Conservation (phyloP, 805 yeast species). For the Lachancea lanzarotensis region DNA sequence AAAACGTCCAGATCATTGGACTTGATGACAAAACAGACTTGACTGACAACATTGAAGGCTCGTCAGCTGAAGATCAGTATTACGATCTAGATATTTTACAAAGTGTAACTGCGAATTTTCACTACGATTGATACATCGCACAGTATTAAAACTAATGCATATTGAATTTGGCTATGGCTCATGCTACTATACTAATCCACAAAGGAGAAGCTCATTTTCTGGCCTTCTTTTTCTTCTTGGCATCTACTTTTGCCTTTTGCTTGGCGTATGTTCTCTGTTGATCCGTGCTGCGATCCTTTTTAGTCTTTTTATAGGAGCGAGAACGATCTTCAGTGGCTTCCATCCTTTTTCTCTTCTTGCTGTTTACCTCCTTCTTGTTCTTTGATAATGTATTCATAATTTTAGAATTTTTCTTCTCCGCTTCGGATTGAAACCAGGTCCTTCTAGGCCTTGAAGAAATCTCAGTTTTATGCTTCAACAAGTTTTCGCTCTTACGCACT, state of each 20-base stretch:
- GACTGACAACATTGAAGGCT: conserved; percentile 8
- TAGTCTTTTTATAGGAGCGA: conserved; percentile 75
- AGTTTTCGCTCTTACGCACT: conserved; percentile 73
- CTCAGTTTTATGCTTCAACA: conserved; percentile 73
- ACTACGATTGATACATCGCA: conserved; percentile 19
- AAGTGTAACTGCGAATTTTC: conserved; percentile 20
- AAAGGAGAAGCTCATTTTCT: conserved; percentile 9
- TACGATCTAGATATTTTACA: conserved; percentile 24
- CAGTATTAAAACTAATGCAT: not conserved
- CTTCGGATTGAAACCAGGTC: conserved; percentile 82
- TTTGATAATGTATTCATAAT: conserved; percentile 36
- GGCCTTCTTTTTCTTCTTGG: conserved; percentile 27
- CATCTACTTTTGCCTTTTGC: conserved; percentile 24
- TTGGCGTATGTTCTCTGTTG: conserved; percentile 38
- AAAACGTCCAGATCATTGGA: conserved; percentile 43
- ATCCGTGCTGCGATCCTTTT: conserved; percentile 54
- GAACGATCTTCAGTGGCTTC: conserved; percentile 54
- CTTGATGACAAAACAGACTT: conserved; percentile 27
- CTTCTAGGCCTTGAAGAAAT: conserved; percentile 86
- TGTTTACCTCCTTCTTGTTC: conserved; percentile 48
- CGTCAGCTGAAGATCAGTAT: conserved; percentile 16
- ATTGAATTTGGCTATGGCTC: not conserved
- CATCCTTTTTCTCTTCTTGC: conserved; percentile 64
- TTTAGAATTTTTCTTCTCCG: conserved; percentile 38
- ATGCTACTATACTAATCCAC: not conserved